Evolutionary conservation across 306 rosid species (phyloP).

Genomic region (Echinosophora koreensis): DNA sequence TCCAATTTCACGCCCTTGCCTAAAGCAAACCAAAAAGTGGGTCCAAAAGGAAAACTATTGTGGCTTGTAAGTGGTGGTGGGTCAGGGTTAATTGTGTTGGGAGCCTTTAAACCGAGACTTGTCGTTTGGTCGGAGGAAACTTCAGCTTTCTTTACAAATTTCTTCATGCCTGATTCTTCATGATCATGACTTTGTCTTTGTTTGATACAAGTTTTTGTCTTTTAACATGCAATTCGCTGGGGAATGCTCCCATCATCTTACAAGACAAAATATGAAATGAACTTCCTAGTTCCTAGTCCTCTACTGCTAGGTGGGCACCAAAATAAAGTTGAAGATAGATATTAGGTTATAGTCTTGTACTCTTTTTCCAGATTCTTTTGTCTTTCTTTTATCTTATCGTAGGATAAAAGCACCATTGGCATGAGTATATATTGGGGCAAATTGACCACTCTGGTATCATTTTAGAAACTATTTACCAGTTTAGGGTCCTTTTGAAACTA

Average conservation of each 20-base stretch:
- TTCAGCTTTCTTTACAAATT: conserved; percentile 48
- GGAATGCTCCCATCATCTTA: conserved; percentile 38
- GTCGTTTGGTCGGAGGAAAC: conserved; percentile 84
- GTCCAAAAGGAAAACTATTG: conserved; percentile 63
- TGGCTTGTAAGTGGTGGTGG: conserved; percentile 67
- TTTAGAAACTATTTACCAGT: too few relatives aligned
- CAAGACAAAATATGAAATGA: conserved; percentile 58
- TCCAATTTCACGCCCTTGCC: conserved; percentile 69
- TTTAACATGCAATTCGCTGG: conserved; percentile 36
- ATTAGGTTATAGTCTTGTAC: conserved; percentile 34
- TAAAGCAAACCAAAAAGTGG: conserved; percentile 61
- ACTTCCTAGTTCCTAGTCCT: neutral
- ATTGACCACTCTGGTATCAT: too few relatives aligned
- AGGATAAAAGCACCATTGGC: conserved; percentile 47
- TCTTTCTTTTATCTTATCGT: conserved; percentile 41
- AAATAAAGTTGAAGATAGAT: conserved; percentile 39
- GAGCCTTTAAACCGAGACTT: conserved; percentile 57
- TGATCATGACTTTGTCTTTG: conserved; percentile 53
- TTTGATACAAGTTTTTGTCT: conserved; percentile 45
- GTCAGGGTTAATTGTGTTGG: conserved; percentile 60
- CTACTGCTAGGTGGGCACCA: conserved; percentile 46
- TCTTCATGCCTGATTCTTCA: conserved; percentile 66
- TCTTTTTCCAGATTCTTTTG: conserved; percentile 20
- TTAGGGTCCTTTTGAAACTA: too few relatives aligned
- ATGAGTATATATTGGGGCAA: conserved; percentile 33